Evolutionary conservation across 1,284 basidiomycete species (phyloP).

Genomic region (Ceratobasidium sp.): DNA sequence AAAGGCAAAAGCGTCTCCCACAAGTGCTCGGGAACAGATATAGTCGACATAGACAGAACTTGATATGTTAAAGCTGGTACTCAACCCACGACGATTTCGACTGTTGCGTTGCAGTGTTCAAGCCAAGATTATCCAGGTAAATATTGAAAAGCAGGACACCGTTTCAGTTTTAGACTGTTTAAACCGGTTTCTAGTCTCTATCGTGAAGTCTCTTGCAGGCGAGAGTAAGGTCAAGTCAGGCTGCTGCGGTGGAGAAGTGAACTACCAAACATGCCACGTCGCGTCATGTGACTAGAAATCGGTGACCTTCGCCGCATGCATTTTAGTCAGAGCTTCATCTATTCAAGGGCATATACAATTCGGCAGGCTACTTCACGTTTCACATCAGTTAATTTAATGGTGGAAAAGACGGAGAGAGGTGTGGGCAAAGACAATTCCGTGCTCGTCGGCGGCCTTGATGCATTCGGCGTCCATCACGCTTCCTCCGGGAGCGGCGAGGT

Average conservation of each 20-base stretch:
- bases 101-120: no score
- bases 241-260: no score
- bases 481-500: slow-evolving; percentile 93
- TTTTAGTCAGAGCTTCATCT: background rate
- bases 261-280: no score
- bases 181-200: no score
- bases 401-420: slow-evolving; percentile 84
- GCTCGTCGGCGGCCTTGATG: slow-evolving; percentile 92
- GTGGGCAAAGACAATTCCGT: slow-evolving; percentile 86
- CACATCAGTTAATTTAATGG: slow-evolving; percentile 59
- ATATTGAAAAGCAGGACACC: no score
- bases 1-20: slow-evolving; percentile 20
- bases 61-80: background rate
- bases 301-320: no score
- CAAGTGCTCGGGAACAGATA: slow-evolving; percentile 23
- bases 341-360: background rate
- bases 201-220: no score
- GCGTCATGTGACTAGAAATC: no score
- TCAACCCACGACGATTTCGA: no score
- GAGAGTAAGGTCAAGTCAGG: no score
- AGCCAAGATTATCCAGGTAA: no score
- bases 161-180: no score
- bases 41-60: slow-evolving; percentile 11
- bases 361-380: background rate
- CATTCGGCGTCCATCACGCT: slow-evolving; percentile 98